Evolutionary conservation across 495 filamentous ascomycete species (phyloP).

Genomic region (Talaromyces trachyspermus): DNA sequence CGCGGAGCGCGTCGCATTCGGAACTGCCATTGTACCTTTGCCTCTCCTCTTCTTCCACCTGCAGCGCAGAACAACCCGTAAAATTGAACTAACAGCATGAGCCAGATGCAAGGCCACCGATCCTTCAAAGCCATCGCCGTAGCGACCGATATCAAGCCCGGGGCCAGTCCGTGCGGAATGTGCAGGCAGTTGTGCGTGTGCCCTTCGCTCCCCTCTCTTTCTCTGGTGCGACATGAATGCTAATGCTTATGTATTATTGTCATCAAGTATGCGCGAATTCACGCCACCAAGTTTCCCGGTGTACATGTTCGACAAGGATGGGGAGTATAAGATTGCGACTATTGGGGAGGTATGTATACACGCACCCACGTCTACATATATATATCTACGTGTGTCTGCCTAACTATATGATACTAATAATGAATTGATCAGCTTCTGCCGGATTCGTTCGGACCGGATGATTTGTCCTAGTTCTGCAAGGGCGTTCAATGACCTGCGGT

Average conservation of each 20-base stretch:
- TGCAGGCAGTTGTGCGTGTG: slow-evolving; percentile 37
- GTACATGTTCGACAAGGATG: slow-evolving; percentile 84
- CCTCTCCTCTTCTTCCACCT: neutral
- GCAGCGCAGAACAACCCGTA: too few species aligned
- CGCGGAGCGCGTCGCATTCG: slow-evolving; percentile 83
- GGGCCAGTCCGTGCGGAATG: slow-evolving; percentile 72
- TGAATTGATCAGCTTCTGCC: slow-evolving; percentile 52
- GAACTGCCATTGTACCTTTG: slow-evolving; percentile 60
- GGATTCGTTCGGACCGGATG: slow-evolving; percentile 63
- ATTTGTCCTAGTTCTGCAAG: slow-evolving; percentile 19
- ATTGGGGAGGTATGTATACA: slow-evolving; percentile 57
- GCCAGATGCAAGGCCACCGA: slow-evolving; percentile 40
- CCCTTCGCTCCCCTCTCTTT: neutral
- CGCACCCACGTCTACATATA: neutral
- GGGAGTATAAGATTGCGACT: slow-evolving; percentile 59
- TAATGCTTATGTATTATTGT: neutral
- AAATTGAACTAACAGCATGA: slow-evolving; percentile 5
- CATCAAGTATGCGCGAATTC: slow-evolving; percentile 69
- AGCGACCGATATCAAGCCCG: slow-evolving; percentile 66
- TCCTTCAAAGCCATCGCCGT: slow-evolving; percentile 81
- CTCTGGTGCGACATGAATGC: neutral
- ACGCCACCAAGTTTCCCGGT: slow-evolving; percentile 59
- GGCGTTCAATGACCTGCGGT: neutral
- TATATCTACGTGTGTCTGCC: neutral
- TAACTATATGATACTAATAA: slow-evolving; percentile 8